Percentiles rank a stretch among this genome's conserved stretches.
These are phyloP conservation scores for Xylaria cubensis DNA, from an alignment of 495 filamentous ascomycete genomes.

Conservation along the genomic window DNA sequence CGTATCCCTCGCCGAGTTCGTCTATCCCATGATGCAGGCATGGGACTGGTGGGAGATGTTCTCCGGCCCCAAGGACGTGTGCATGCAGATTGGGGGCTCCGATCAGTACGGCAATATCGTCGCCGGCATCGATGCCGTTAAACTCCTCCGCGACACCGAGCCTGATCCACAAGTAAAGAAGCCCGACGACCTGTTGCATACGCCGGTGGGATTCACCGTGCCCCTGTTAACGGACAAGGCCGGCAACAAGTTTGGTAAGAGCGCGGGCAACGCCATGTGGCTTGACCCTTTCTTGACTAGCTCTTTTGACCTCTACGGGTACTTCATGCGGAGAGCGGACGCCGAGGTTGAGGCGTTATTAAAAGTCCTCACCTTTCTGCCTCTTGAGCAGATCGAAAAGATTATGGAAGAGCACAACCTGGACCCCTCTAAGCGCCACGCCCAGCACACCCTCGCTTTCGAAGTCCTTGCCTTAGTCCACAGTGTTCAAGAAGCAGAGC, in stretches of 20 bases:
- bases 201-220: constrained; percentile 83
- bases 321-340: constrained; percentile 85
- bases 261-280: constrained; percentile 93
- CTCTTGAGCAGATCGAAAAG: constrained; percentile 64
- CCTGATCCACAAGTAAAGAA: constrained; percentile 42
- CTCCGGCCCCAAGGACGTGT: constrained; percentile 58
- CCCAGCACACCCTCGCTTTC: constrained; percentile 80
- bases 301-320: constrained; percentile 84
- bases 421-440: constrained; percentile 71
- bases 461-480: constrained; percentile 84
- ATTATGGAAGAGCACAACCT: constrained; percentile 70
- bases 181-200: constrained; percentile 36
- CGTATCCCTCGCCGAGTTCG: constrained; percentile 93
- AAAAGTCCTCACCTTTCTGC: constrained; percentile 90
- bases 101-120: constrained; percentile 98
- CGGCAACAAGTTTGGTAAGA: constrained; percentile 95
- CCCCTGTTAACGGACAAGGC: constrained; percentile 85
- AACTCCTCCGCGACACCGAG: constrained; percentile 67
- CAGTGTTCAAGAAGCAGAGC: constrained; percentile 63
- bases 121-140: constrained; percentile 84
- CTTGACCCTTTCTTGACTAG: constrained; percentile 81
- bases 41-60: constrained; percentile 96
- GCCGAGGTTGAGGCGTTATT: constrained; percentile 78
- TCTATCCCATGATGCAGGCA: constrained; percentile 91
- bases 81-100: constrained; percentile 89